These are phyloP conservation scores for Phytopythium litorale DNA, from an alignment of 352 stramenopile genomes.

Conservation along the genomic window DNA sequence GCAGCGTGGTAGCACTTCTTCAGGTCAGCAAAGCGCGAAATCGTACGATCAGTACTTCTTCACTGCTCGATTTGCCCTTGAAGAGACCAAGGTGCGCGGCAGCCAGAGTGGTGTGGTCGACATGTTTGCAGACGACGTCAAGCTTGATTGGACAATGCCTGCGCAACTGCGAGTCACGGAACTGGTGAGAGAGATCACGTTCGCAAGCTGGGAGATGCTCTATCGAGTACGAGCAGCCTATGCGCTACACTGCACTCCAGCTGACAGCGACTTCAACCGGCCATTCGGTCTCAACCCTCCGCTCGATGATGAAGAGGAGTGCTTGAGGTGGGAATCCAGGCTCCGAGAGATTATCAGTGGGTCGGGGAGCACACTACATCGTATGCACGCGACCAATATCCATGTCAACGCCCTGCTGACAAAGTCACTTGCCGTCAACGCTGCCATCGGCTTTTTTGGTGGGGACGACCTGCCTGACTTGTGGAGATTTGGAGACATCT, in stretches of 20 bases:
- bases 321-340: conserved; percentile 23
- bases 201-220: conserved; percentile 76
- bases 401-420: conserved; percentile 32
- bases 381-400: conserved; percentile 50
- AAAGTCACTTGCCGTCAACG: conserved; percentile 20
- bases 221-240: conserved; percentile 61
- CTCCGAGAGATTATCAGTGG: conserved; percentile 55
- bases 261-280: conserved; percentile 60
- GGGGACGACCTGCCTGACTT: conserved; percentile 68
- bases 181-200: conserved; percentile 61
- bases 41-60: conserved; percentile 34
- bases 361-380: conserved; percentile 60
- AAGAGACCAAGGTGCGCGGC: conserved; percentile 49
- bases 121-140: conserved; percentile 50
- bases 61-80: conserved; percentile 52
- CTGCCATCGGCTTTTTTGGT: conserved; percentile 50
- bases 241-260: conserved; percentile 38
- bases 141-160: conserved; percentile 44
- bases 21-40: background rate
- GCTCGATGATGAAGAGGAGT: conserved; percentile 40
- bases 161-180: conserved; percentile 62
- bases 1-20: background rate
- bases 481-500: conserved; percentile 56
- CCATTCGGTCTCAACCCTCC: conserved; percentile 49
- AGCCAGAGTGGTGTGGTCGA: conserved; percentile 58